phyloP scores from a whole-genome alignment of 331 rosid species.

The Dryas integrifolia region DNA sequence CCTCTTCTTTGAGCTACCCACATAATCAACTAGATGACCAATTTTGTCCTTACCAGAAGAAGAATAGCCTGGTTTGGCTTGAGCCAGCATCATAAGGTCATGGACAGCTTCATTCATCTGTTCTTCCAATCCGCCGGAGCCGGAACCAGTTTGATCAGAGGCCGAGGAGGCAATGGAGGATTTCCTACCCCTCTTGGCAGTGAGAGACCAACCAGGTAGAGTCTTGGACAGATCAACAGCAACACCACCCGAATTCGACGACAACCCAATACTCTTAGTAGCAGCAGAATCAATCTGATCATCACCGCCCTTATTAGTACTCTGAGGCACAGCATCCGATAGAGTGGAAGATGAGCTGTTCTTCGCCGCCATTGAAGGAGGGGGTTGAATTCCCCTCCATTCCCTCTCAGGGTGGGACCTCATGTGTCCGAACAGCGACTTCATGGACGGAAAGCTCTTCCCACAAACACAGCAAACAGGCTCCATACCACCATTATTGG shows the following conservation, averaged over 20 bases:
- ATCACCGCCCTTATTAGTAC: not conserved
- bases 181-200: conserved; percentile 40
- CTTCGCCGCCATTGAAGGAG: not conserved
- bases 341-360: conserved; percentile 14
- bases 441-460: conserved; percentile 34
- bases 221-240: conserved; percentile 6
- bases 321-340: conserved; percentile 9
- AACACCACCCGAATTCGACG: too few relatives aligned
- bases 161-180: not conserved
- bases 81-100: conserved; percentile 40
- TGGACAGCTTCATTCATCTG: conserved; percentile 32
- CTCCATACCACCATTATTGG: not conserved
- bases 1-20: conserved; percentile 6
- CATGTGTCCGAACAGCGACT: conserved; percentile 53
- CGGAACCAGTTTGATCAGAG: not conserved
- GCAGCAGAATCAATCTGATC: conserved; percentile 23
- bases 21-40: not conserved
- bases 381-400: conserved; percentile 38
- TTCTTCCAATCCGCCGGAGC: conserved; percentile 4
- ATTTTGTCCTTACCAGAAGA: not conserved
- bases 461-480: conserved; percentile 32
- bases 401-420: conserved; percentile 43
- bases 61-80: conserved; percentile 10
- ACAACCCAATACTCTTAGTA: too few relatives aligned
- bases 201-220: conserved; percentile 20